Evolutionary conservation across 202 grass and related monocot species (phyloP).

Genomic region (Setaria viridis): DNA sequence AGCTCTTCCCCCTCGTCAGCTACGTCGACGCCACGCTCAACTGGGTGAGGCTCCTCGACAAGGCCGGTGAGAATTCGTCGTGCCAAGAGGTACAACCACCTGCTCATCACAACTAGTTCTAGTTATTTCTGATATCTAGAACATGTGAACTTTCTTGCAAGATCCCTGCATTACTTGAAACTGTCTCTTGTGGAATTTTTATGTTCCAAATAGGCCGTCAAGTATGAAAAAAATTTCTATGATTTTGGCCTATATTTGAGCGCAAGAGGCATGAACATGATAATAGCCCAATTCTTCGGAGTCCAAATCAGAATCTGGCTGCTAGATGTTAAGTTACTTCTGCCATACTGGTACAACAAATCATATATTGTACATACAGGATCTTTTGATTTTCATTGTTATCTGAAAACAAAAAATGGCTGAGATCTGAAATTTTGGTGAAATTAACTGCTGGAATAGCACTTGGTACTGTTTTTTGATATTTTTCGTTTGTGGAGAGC

Average conservation of each 20-base stretch:
- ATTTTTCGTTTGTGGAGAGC: not conserved
- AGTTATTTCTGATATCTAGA: not conserved
- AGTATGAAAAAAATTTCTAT: too few relatives aligned
- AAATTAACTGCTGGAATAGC: not conserved
- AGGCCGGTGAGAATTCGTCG: not conserved
- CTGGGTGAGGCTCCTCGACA: conserved; percentile 31
- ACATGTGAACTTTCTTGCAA: too few relatives aligned
- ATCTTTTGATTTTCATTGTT: too few relatives aligned
- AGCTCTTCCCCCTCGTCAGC: conserved; percentile 59
- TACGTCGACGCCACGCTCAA: conserved; percentile 55
- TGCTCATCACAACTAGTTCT: not conserved
- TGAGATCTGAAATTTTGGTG: not conserved
- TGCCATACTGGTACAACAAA: not conserved
- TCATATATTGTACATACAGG: not conserved
- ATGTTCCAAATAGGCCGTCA: too few relatives aligned
- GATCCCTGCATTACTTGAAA: too few relatives aligned
- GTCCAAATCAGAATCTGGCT: not conserved
- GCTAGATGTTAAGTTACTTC: not conserved
- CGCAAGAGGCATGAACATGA: not conserved
- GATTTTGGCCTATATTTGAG: not conserved
- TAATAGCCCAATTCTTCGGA: not conserved
- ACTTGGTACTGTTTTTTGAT: not conserved
- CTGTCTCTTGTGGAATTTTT: too few relatives aligned
- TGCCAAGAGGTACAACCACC: conserved; percentile 47
- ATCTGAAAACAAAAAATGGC: not conserved